Evolutionary conservation across 2,329 filamentous ascomycete species (phyloP).

Genomic region (Ceratocystis destructans): DNA sequence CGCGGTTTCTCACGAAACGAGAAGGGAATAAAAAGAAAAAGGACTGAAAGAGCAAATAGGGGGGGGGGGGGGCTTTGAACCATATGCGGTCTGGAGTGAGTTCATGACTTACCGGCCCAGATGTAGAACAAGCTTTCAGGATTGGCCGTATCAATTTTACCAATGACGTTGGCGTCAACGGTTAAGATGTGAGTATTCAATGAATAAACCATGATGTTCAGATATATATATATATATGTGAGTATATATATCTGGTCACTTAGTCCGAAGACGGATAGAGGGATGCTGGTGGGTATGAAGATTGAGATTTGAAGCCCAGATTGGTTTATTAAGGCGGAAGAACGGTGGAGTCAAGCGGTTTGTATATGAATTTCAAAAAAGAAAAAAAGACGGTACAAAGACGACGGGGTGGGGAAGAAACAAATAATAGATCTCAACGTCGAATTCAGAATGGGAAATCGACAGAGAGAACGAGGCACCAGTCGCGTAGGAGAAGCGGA

Average conservation of each 20-base stretch:
- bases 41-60: neutral
- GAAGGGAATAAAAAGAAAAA: neutral
- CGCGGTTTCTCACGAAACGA: neutral
- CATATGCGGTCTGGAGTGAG: neutral
- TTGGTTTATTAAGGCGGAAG: neutral
- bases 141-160: constrained; percentile 87
- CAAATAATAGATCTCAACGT: constrained; percentile 12
- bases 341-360: constrained; percentile 4
- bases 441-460: neutral
- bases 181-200: constrained; percentile 77
- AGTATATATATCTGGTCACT: constrained; percentile 26
- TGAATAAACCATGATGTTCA: constrained; percentile 60
- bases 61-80: neutral
- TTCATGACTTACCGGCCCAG: constrained; percentile 67
- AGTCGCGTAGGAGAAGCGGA: constrained; percentile 11
- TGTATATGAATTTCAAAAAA: constrained; percentile 15
- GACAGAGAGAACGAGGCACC: constrained; percentile 18
- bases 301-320: constrained; percentile 4
- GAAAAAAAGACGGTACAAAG: neutral
- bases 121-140: constrained; percentile 90
- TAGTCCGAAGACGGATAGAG: constrained; percentile 24
- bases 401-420: neutral
- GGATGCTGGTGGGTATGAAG: constrained; percentile 20
- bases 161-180: constrained; percentile 81
- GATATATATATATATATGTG: constrained; percentile 16